A percentile compares a stretch with the other conserved stretches of the same genome.
Evolutionary conservation across 140 eudicot species (phyloP).

Genomic region (Stevia rebaudiana): DNA sequence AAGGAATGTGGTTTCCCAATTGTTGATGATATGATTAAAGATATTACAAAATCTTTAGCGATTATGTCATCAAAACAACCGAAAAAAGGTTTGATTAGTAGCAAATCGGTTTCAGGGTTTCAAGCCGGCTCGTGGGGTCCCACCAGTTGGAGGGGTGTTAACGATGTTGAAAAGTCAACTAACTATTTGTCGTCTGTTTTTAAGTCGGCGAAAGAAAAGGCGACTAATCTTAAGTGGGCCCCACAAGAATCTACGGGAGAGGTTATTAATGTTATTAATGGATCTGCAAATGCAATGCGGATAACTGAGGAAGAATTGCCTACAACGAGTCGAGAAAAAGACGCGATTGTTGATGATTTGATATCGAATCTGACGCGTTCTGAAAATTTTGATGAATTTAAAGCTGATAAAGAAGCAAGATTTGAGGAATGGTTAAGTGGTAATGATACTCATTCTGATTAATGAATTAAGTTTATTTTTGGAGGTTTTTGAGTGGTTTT

Average conservation of each 20-base stretch:
- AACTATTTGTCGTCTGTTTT: slow-evolving; percentile 54
- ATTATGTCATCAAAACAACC: slow-evolving; percentile 65
- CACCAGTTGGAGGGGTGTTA: slow-evolving; percentile 49
- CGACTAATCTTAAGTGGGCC: slow-evolving; percentile 49
- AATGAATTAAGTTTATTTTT: slow-evolving; percentile 10
- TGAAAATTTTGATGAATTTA: slow-evolving; percentile 60
- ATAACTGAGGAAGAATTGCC: slow-evolving; percentile 37
- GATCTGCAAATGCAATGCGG: slow-evolving; percentile 18
- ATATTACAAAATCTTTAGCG: slow-evolving; percentile 60
- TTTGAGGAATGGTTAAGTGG: slow-evolving; percentile 72
- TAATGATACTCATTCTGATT: slow-evolving; percentile 16
- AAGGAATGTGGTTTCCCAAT: slow-evolving; percentile 72
- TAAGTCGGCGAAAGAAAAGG: slow-evolving; percentile 50
- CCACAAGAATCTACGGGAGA: slow-evolving; percentile 29
- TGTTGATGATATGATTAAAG: slow-evolving; percentile 70
- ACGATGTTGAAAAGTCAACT: slow-evolving; percentile 31
- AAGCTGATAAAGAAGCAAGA: slow-evolving; percentile 71
- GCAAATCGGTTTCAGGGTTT: slow-evolving; percentile 36
- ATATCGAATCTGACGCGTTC: slow-evolving; percentile 22
- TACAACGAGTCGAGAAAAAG: slow-evolving; percentile 38
- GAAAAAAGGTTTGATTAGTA: slow-evolving; percentile 48
- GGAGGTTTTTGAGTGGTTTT: background rate
- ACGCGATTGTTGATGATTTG: slow-evolving; percentile 23
- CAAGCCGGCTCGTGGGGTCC: slow-evolving; percentile 60
- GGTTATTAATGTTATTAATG: slow-evolving; percentile 1